A percentile compares a stretch with the other conserved stretches of the same genome.
Conservation (phyloP, 768 basidiomycete genomes). For the Boletus bicolor region DNA sequence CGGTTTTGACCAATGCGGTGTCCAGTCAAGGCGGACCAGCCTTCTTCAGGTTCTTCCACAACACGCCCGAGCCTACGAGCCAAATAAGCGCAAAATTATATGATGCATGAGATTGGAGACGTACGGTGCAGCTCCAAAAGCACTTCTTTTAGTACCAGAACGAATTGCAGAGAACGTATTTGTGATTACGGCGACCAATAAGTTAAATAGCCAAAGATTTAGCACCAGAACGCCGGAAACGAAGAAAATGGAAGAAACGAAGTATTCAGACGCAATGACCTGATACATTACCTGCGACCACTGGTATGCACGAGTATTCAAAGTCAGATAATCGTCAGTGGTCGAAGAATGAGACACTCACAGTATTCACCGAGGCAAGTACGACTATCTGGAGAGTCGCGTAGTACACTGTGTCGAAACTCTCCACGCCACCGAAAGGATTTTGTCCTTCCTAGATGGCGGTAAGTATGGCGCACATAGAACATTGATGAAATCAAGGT, state of each 20-base stretch:
- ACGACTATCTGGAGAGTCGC: constrained; percentile 82
- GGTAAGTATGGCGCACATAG: neutral
- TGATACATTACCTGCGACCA: constrained; percentile 84
- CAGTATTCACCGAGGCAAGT: constrained; percentile 75
- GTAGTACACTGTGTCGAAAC: constrained; percentile 86
- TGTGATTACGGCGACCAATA: constrained; percentile 95
- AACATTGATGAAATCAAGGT: constrained; percentile 11
- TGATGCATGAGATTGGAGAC: neutral
- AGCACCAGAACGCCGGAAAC: constrained; percentile 79
- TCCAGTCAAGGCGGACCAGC: constrained; percentile 50
- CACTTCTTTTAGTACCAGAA: constrained; percentile 82
- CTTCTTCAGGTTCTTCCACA: constrained; percentile 61
- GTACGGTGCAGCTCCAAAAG: constrained; percentile 71
- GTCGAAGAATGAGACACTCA: constrained; percentile 34
- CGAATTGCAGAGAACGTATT: constrained; percentile 89
- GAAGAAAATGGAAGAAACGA: constrained; percentile 84
- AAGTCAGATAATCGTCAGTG: neutral
- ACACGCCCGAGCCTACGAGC: constrained; percentile 35
- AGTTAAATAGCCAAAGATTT: constrained; percentile 92
- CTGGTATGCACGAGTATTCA: constrained; percentile 31
- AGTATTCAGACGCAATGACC: constrained; percentile 88
- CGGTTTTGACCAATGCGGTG: constrained; percentile 45
- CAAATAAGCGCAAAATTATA: neutral
- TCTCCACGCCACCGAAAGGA: constrained; percentile 61
- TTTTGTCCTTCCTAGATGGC: constrained; percentile 56